Percentiles rank a stretch among this genome's conserved stretches.
Conservation (phyloP, 192 early-diverging fungal species). For the Irineochytrium annulatum region DNA sequence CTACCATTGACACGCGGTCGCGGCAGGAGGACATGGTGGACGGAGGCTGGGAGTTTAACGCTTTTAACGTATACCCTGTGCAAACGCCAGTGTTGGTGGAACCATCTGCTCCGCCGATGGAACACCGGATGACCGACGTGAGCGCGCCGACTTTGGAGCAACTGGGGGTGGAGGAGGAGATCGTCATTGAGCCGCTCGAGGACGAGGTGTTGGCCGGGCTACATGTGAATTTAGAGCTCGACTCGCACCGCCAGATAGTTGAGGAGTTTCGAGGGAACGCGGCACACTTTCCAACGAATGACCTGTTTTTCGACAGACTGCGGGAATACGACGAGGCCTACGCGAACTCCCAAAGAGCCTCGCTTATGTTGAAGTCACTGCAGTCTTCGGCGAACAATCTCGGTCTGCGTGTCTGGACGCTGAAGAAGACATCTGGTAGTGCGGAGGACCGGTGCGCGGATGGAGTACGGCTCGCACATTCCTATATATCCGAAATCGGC, state of each 20-base stretch:
- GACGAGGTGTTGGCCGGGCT: not conserved
- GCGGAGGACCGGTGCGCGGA: slow-evolving; percentile 11
- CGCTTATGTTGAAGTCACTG: not conserved
- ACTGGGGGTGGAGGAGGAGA: no score
- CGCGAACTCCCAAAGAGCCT: not conserved
- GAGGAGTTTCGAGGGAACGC: slow-evolving; percentile 21
- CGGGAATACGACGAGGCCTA: slow-evolving; percentile 20
- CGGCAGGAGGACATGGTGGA: no score
- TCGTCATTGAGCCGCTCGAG: not conserved
- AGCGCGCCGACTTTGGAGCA: no score
- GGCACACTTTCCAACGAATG: slow-evolving; percentile 12
- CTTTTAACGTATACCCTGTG: no score
- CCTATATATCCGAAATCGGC: slow-evolving; percentile 14
- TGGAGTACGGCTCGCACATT: slow-evolving; percentile 12
- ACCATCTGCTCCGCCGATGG: no score
- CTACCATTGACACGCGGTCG: no score
- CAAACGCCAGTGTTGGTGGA: no score
- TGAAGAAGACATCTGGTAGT: slow-evolving; percentile 19
- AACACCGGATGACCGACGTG: no score
- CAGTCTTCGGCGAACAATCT: not conserved
- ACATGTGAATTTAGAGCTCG: not conserved
- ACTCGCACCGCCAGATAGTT: not conserved
- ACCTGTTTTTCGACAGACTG: slow-evolving; percentile 20
- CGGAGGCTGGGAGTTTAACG: no score
- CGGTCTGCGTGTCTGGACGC: slow-evolving; percentile 13